These are phyloP conservation scores for Gossypium schwendimanii DNA, from an alignment of 441 rosid genomes.

Conservation along the genomic window DNA sequence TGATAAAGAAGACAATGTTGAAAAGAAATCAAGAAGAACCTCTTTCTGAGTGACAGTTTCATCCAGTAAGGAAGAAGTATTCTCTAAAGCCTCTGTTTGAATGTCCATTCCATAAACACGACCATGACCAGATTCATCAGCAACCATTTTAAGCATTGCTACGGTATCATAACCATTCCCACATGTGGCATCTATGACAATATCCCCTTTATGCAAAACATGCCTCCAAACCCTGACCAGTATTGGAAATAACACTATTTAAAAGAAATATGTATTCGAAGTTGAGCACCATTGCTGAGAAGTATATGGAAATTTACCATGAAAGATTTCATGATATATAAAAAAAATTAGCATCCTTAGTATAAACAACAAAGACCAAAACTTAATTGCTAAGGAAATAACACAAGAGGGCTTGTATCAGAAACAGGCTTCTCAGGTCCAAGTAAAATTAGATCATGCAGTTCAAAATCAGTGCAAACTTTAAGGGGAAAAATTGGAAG, in stretches of 20 bases:
- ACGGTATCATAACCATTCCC: constrained; percentile 83
- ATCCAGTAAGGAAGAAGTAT: constrained; percentile 46
- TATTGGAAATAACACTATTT: background rate
- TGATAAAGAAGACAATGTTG: background rate
- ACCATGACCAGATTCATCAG: constrained; percentile 44
- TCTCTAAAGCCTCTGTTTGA: constrained; percentile 57
- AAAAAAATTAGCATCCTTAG: background rate
- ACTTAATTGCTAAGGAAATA: background rate
- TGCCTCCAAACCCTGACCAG: constrained; percentile 64
- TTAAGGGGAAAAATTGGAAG: background rate
- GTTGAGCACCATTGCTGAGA: background rate
- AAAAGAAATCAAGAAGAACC: constrained; percentile 31
- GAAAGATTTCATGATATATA: background rate
- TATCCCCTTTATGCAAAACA: constrained; percentile 61
- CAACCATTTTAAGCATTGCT: constrained; percentile 64
- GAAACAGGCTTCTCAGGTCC: background rate
- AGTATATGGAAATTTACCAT: background rate
- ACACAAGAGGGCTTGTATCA: background rate
- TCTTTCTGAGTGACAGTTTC: constrained; percentile 38
- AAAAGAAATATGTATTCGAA: background rate
- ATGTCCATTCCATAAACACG: constrained; percentile 75
- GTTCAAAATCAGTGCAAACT: background rate
- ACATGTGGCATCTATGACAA: constrained; percentile 78
- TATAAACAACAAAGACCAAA: background rate
- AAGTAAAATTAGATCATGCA: background rate